These are phyloP conservation scores for Kwoniella dendrophila DNA, from an alignment of 768 basidiomycete genomes.

Conservation along the genomic window DNA sequence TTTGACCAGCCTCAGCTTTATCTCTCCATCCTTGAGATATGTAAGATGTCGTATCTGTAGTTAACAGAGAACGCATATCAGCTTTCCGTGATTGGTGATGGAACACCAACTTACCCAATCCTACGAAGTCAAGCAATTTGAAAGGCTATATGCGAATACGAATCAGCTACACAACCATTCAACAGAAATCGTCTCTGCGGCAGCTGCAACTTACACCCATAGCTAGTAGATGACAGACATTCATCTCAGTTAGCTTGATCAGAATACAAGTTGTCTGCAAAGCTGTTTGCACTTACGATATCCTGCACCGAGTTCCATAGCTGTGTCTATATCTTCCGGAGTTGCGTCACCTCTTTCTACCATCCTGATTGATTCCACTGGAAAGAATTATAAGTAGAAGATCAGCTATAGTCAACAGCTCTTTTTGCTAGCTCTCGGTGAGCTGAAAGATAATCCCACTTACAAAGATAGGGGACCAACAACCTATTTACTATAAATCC, in stretches of 20 bases:
- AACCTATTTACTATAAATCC: slow-evolving; percentile 60
- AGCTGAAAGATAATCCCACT: no score
- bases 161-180: slow-evolving; percentile 20
- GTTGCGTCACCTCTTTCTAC: slow-evolving; percentile 59
- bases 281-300: slow-evolving; percentile 45
- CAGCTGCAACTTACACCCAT: slow-evolving; percentile 56
- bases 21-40: slow-evolving; percentile 58
- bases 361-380: slow-evolving; percentile 59
- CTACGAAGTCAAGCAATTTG: slow-evolving; percentile 58
- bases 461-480: slow-evolving; percentile 59
- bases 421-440: no score
- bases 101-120: slow-evolving; percentile 56
- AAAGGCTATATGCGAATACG: slow-evolving; percentile 41
- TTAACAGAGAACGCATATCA: no score
- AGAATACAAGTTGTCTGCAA: background rate
- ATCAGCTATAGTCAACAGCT: background rate
- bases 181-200: no score
- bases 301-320: slow-evolving; percentile 60
- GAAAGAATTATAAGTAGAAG: background rate
- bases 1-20: slow-evolving; percentile 53
- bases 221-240: slow-evolving; percentile 25
- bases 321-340: slow-evolving; percentile 57
- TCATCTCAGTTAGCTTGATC: background rate
- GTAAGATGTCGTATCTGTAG: slow-evolving; percentile 53
- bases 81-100: slow-evolving; percentile 3